A percentile compares a stretch with the other conserved stretches of the same genome.
Conservation (phyloP, 2,329 filamentous ascomycete species). For the Zasmidium cellare region DNA sequence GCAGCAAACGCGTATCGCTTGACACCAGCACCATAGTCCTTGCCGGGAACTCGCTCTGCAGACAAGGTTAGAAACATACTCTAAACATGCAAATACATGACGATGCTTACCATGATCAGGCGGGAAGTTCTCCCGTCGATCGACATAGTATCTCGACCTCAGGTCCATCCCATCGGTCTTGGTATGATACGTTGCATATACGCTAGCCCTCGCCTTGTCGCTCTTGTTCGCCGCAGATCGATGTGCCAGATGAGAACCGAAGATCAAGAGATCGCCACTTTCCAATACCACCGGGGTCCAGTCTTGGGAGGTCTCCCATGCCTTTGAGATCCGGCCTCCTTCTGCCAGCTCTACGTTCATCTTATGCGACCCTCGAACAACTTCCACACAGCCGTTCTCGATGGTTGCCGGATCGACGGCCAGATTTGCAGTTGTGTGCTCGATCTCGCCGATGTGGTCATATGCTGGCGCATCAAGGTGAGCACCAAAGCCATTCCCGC, state of each 20-base stretch:
- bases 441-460: conserved; percentile 43
- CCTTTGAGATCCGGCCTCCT: conserved; percentile 37
- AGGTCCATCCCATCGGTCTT: conserved; percentile 40
- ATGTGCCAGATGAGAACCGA: conserved; percentile 44
- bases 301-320: conserved; percentile 37
- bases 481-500: conserved; percentile 43
- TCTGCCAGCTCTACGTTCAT: conserved; percentile 37
- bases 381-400: conserved; percentile 42
- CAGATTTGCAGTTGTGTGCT: conserved; percentile 42
- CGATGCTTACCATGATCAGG: conserved; percentile 37
- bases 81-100: not conserved
- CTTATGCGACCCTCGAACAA: conserved; percentile 41
- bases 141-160: conserved; percentile 44
- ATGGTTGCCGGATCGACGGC: conserved; percentile 41
- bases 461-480: conserved; percentile 46
- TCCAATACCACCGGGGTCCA: conserved; percentile 39
- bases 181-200: conserved; percentile 47
- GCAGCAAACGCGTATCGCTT: conserved; percentile 28
- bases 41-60: conserved; percentile 23
- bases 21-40: conserved; percentile 27
- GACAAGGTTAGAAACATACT: conserved; percentile 3
- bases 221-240: conserved; percentile 40
- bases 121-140: conserved; percentile 43
- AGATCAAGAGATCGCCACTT: conserved; percentile 40
- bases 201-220: conserved; percentile 37